Conservation (phyloP, 2,329 filamentous ascomycete genomes). For the Tetracladium maxilliforme region DNA sequence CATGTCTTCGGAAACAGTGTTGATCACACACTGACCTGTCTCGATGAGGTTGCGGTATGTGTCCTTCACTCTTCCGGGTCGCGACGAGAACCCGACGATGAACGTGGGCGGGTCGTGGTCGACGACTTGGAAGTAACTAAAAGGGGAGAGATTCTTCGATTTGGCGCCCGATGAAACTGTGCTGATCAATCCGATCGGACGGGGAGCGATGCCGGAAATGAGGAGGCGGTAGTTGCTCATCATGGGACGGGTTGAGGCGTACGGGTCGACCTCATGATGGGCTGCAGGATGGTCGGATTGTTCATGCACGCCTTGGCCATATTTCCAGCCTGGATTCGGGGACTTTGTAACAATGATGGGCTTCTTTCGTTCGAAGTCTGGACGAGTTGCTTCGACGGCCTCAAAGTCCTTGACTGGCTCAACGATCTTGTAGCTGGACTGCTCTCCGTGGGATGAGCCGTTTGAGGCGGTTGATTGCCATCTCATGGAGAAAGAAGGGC, state of each 20-base stretch:
- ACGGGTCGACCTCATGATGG: conserved; percentile 46
- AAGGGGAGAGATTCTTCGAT: conserved; percentile 44
- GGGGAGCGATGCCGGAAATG: conserved; percentile 46
- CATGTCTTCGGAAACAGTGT: conserved; percentile 47
- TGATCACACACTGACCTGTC: conserved; percentile 42
- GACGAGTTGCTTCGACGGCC: conserved; percentile 29
- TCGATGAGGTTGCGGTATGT: conserved; percentile 39
- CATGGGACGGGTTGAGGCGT: conserved; percentile 36
- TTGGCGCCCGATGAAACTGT: conserved; percentile 37
- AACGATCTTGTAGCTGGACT: not conserved
- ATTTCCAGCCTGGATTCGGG: conserved; percentile 31
- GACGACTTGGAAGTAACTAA: conserved; percentile 46
- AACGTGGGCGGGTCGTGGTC: conserved; percentile 50
- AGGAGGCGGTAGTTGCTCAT: conserved; percentile 51
- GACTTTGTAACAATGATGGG: conserved; percentile 25
- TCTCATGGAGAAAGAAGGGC: too few species aligned
- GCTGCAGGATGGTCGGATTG: conserved; percentile 21
- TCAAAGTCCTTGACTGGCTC: conserved; percentile 25
- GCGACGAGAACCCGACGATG: conserved; percentile 39
- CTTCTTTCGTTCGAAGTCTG: conserved; percentile 19
- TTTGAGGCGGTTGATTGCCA: too few species aligned
- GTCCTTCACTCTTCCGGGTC: conserved; percentile 41
- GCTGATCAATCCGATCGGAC: conserved; percentile 40
- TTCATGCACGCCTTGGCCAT: conserved; percentile 18
- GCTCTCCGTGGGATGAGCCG: not conserved